Base-by-base conservation (phyloP, 2,329 filamentous ascomycete genomes). In the Macroventuria anomochaeta region DNA sequence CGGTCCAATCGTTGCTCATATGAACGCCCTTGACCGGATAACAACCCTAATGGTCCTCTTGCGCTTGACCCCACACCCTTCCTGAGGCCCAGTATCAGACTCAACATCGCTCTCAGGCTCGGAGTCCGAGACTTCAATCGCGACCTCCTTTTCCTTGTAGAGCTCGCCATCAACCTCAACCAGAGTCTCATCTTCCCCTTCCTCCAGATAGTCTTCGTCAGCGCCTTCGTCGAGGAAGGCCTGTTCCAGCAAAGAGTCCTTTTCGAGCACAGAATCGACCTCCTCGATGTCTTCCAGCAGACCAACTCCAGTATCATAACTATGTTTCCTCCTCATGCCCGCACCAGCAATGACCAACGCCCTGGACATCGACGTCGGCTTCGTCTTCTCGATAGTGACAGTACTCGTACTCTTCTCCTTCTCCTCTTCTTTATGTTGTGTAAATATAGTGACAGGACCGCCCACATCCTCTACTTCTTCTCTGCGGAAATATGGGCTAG, bases 21-120 rank as follows among this genome's bases (percentile, higher is more conserved):
- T 58, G 57, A 73, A 73, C 64, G 70, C 70, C 68, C 70, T 64
- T 11, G 66, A 70, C 61, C 69, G 36, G n/a, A 73, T 72, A 43
- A 72, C 54, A 32, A 71, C 62, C 43, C 68, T 56, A 31, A 73
- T 65, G 50, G 68, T 71, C 46, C 65, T 55, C 49, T 62, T 69
- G 53, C 70, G 53, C 53, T 62, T 68, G 4, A 71, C 17, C 13
- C 62, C 67, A 47, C 61, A 58, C 5, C 50, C 57, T 17, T 43
- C 58, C 17, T 48, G 55, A 11, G 46, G 56, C 34, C 51, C 55
- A 11, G 48, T 57, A 25, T 59, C 53, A 33, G 57, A 57, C n/a
- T 61, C 61, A 26, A 25, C 46, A 32, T 62, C 54, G 33, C 53
- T 57, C 25, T 63, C 59, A 17, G 53, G 36, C 40, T 66, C 61